Conservation (phyloP, 352 stramenopile genomes). For the Pythium myriotylum region DNA sequence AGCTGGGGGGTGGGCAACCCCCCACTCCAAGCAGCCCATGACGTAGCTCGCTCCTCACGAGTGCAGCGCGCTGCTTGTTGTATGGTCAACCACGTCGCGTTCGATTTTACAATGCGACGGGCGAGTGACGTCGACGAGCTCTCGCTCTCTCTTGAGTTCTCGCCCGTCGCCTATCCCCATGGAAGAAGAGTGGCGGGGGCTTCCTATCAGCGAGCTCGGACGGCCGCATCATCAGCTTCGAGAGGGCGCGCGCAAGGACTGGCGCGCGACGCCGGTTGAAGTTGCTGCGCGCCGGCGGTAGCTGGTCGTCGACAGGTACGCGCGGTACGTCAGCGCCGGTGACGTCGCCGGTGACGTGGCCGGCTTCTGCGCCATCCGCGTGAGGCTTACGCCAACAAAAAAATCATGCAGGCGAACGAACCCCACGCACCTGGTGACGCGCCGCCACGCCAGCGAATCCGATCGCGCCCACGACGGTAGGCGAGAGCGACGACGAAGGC, state of each 20-base stretch:
- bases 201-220: neutral
- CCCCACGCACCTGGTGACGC: no score
- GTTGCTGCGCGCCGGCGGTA: conserved; percentile 39
- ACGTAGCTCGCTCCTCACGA: no score
- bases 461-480: conserved; percentile 6
- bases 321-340: conserved; percentile 37
- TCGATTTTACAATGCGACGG: conserved; percentile 11
- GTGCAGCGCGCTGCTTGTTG: no score
- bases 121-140: conserved; percentile 6
- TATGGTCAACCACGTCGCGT: neutral
- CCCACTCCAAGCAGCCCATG: conserved; percentile 20
- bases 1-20: no score
- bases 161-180: neutral
- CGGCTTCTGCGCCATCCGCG: conserved; percentile 6
- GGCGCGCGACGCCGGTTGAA: neutral
- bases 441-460: conserved; percentile 2
- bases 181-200: no score
- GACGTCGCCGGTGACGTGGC: conserved; percentile 11
- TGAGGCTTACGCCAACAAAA: conserved; percentile 10
- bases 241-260: neutral
- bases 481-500: conserved; percentile 2
- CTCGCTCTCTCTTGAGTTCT: conserved; percentile 9
- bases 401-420: no score
- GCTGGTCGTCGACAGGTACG: conserved; percentile 60
- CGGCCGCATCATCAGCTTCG: neutral